Percentiles rank a stretch among this genome's conserved stretches.
Evolutionary conservation across 2,329 filamentous ascomycete genomes (phyloP).

Genomic region (Colletotrichum simmondsii): DNA sequence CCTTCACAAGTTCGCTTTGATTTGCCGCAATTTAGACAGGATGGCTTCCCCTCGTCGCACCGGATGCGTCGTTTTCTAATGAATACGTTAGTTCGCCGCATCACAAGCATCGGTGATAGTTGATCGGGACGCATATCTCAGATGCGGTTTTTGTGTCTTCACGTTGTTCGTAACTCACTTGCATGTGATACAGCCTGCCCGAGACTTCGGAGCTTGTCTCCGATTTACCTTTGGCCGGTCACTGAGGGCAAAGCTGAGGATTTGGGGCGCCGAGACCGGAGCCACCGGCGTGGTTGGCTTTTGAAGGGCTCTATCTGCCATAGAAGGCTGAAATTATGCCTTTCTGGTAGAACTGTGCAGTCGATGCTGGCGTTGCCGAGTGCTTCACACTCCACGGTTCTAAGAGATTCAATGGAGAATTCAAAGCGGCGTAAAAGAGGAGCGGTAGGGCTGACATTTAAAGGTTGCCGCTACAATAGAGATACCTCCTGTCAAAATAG

Average conservation of each 20-base stretch:
- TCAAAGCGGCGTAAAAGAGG: background rate
- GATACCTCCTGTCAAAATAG: background rate
- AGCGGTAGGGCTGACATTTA: background rate
- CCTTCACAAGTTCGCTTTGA: background rate
- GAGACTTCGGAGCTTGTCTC: background rate
- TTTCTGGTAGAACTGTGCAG: background rate
- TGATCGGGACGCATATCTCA: background rate
- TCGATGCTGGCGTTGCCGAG: background rate
- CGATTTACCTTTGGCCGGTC: background rate
- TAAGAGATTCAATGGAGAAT: background rate
- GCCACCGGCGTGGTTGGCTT: too few relatives aligned
- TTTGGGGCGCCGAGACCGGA: background rate
- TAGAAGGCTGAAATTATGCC: background rate
- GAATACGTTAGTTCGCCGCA: too few relatives aligned
- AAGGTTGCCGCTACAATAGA: background rate
- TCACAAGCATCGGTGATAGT: too few relatives aligned
- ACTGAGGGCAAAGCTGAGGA: background rate
- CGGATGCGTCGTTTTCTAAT: background rate
- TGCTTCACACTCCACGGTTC: too few relatives aligned
- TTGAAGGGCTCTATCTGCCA: too few relatives aligned
- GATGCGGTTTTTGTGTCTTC: background rate
- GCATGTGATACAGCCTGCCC: conserved; percentile 24
- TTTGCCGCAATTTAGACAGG: background rate
- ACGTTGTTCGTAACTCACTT: background rate
- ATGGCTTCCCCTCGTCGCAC: conserved; percentile 8